A percentile compares a stretch with the other conserved stretches of the same genome.
phyloP scores from a whole-genome alignment of 805 yeast genomes.

The Isabelozyma heimii region DNA sequence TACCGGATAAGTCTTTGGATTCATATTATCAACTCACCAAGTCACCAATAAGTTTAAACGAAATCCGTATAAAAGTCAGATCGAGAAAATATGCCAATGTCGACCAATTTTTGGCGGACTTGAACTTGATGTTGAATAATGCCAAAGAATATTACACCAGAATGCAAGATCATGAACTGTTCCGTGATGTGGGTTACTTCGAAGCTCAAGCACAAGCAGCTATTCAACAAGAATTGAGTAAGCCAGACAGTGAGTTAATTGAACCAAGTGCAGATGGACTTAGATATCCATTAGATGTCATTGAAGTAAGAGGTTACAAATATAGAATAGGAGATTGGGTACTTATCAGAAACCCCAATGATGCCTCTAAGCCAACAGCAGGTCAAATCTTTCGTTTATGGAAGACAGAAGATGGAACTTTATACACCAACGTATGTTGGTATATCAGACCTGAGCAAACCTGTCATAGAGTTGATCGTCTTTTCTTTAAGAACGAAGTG shows the following conservation, averaged over 20 bases:
- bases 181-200: conserved; percentile 59
- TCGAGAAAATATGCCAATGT: conserved; percentile 78
- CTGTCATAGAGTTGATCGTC: conserved; percentile 84
- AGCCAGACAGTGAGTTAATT: conserved; percentile 77
- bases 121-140: conserved; percentile 70
- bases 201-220: conserved; percentile 59
- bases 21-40: conserved; percentile 53
- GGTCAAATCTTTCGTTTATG: conserved; percentile 93
- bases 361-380: conserved; percentile 83
- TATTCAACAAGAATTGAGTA: conserved; percentile 67
- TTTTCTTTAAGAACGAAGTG: conserved; percentile 91
- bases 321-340: conserved; percentile 96
- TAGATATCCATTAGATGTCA: conserved; percentile 77
- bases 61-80: conserved; percentile 78
- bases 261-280: conserved; percentile 40
- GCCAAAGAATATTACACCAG: conserved; percentile 58
- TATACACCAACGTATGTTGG: conserved; percentile 96
- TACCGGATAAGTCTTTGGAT: conserved; percentile 64
- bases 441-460: conserved; percentile 97
- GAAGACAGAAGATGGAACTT: conserved; percentile 80
- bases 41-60: conserved; percentile 67
- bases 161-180: conserved; percentile 54
- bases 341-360: conserved; percentile 81
- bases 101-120: conserved; percentile 73
- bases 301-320: conserved; percentile 65